These are phyloP conservation scores for Glomus cerebriforme DNA, from an alignment of 192 early-diverging fungal species.

Conservation along the genomic window DNA sequence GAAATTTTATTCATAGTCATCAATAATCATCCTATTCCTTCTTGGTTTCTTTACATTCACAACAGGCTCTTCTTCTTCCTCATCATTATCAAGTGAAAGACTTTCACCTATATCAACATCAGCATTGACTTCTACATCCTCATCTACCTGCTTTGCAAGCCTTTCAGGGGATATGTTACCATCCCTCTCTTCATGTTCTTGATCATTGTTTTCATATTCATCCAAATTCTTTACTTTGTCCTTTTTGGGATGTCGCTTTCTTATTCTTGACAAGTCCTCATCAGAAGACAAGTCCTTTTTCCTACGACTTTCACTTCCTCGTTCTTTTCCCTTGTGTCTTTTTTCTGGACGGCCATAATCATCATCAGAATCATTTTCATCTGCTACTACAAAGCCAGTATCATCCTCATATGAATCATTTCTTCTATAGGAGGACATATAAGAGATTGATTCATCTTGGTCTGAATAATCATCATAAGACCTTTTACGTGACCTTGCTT, in stretches of 20 bases:
- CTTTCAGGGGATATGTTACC: not conserved
- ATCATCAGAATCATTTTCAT: conserved; percentile 42
- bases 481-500: conserved; percentile 36
- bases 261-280: not conserved
- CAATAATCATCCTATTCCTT: not conserved
- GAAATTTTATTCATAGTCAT: not conserved
- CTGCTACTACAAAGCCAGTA: conserved; percentile 59
- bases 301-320: not conserved
- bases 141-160: not conserved
- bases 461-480: conserved; percentile 47
- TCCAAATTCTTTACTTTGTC: not conserved
- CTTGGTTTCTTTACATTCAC: not conserved
- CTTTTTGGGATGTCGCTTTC: not conserved
- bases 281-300: not conserved
- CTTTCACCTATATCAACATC: not conserved
- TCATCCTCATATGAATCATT: conserved; percentile 50
- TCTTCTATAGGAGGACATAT: not conserved
- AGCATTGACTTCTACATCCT: not conserved
- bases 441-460: conserved; percentile 34
- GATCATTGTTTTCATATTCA: not conserved
- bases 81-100: not conserved
- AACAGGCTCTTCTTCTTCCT: conserved; percentile 3
- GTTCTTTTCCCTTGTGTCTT: conserved; percentile 3
- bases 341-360: not conserved
- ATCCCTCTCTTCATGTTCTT: not conserved